A percentile compares a stretch with the other conserved stretches of the same genome.
Conservation (phyloP, 306 rosid genomes). For the Trifolium pratense region DNA sequence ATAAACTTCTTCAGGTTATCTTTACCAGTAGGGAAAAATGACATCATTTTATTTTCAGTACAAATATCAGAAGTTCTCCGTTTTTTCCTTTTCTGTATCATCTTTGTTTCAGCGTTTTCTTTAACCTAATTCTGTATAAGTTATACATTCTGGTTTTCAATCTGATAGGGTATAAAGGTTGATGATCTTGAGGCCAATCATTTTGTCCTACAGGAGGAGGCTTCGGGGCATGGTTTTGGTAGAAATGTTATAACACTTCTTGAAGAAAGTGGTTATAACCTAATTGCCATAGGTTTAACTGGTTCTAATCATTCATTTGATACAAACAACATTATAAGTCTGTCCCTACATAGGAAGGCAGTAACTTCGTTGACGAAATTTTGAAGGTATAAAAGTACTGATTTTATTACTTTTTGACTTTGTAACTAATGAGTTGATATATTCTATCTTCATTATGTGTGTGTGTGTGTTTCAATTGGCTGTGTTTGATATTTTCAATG, state of each 20-base stretch:
- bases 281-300: slow-evolving; percentile 72
- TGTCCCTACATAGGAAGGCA: slow-evolving; percentile 78
- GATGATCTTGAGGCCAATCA: slow-evolving; percentile 76
- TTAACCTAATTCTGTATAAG: slow-evolving; percentile 17
- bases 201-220: slow-evolving; percentile 93
- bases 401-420: slow-evolving; percentile 27
- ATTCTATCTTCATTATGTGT: background rate
- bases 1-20: slow-evolving; percentile 4
- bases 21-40: background rate
- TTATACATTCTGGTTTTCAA: slow-evolving; percentile 21
- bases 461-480: background rate
- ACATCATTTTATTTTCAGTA: background rate
- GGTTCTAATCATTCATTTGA: slow-evolving; percentile 74
- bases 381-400: slow-evolving; percentile 57
- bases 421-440: slow-evolving; percentile 15
- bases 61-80: background rate
- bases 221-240: slow-evolving; percentile 96
- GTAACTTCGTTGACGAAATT: slow-evolving; percentile 62
- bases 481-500: background rate
- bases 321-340: slow-evolving; percentile 63
- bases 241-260: slow-evolving; percentile 82
- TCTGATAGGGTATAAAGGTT: slow-evolving; percentile 72
- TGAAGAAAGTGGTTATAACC: slow-evolving; percentile 77
- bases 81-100: slow-evolving; percentile 7
- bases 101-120: slow-evolving; percentile 25